Evolutionary conservation across 371 early-diverging fungal species (phyloP).

Genomic region (Syncephalis fuscata): DNA sequence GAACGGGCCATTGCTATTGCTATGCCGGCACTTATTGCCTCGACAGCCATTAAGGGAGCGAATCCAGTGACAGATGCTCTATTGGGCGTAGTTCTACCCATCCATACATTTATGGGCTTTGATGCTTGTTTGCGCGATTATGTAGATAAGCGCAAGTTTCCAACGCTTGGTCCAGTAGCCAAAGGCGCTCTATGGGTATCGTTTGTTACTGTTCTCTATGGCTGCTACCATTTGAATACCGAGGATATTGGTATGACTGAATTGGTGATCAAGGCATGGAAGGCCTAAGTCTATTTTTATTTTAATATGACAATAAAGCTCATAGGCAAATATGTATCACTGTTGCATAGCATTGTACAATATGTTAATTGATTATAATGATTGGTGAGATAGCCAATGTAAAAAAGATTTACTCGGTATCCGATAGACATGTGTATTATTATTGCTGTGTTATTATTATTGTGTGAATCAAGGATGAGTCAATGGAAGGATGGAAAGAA

Average conservation of each 20-base stretch:
- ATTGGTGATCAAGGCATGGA: slow-evolving; percentile 67
- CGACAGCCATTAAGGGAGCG: slow-evolving; percentile 59
- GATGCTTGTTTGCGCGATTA: slow-evolving; percentile 67
- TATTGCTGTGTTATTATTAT: no score
- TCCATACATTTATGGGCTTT: slow-evolving; percentile 79
- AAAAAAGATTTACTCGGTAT: no score
- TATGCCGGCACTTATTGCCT: slow-evolving; percentile 57
- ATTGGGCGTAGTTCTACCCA: slow-evolving; percentile 74
- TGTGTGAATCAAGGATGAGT: no score
- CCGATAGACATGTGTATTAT: no score
- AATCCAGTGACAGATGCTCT: slow-evolving; percentile 73
- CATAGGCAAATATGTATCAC: no score
- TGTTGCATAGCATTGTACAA: no score
- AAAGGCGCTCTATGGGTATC: slow-evolving; percentile 39
- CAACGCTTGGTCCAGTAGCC: slow-evolving; percentile 36
- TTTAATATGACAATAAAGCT: neutral
- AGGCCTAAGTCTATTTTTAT: slow-evolving; percentile 22
- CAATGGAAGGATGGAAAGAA: no score
- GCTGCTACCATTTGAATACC: slow-evolving; percentile 87
- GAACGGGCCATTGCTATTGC: slow-evolving; percentile 68
- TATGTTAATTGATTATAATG: no score
- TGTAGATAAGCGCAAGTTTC: slow-evolving; percentile 51
- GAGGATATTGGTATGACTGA: slow-evolving; percentile 88
- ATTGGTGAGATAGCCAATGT: no score
- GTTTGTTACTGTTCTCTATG: slow-evolving; percentile 64